Percentiles rank a stretch among this genome's conserved stretches.
phyloP scores from a whole-genome alignment of 169 alveolate genomes.

The Eimeria sp. region DNA sequence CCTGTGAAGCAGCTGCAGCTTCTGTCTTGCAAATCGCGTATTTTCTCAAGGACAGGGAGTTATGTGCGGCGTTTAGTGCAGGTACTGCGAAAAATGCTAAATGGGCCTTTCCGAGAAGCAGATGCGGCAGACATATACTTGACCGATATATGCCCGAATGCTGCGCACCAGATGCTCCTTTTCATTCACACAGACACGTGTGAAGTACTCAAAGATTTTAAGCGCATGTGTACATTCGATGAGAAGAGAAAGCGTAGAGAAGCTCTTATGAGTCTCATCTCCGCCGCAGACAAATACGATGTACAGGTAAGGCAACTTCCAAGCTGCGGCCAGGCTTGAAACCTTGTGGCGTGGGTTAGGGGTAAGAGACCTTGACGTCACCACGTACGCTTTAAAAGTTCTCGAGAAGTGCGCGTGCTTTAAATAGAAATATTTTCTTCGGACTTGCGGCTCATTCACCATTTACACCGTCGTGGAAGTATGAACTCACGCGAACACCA shows the following conservation, averaged over 20 bases:
- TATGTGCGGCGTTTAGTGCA: not conserved
- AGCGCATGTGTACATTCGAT: not conserved
- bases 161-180: constrained; percentile 72
- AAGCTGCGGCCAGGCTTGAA: not conserved
- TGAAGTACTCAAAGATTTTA: constrained; percentile 27
- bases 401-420: not conserved
- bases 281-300: constrained; percentile 82
- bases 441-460: not conserved
- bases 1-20: constrained; percentile 10
- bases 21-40: not conserved
- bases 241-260: constrained; percentile 50
- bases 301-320: constrained; percentile 42
- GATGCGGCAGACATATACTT: constrained; percentile 63
- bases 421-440: not conserved
- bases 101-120: constrained; percentile 75
- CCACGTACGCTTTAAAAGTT: not conserved
- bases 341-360: not conserved
- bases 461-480: not conserved
- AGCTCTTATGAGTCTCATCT: constrained; percentile 63
- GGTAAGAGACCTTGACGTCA: not conserved
- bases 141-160: constrained; percentile 60
- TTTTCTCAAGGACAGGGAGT: not conserved
- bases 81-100: constrained; percentile 79
- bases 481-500: not conserved
- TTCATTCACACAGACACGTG: constrained; percentile 78